Evolutionary conservation across 2,329 filamentous ascomycete genomes (phyloP).

Genomic region (Penicillium sp.): DNA sequence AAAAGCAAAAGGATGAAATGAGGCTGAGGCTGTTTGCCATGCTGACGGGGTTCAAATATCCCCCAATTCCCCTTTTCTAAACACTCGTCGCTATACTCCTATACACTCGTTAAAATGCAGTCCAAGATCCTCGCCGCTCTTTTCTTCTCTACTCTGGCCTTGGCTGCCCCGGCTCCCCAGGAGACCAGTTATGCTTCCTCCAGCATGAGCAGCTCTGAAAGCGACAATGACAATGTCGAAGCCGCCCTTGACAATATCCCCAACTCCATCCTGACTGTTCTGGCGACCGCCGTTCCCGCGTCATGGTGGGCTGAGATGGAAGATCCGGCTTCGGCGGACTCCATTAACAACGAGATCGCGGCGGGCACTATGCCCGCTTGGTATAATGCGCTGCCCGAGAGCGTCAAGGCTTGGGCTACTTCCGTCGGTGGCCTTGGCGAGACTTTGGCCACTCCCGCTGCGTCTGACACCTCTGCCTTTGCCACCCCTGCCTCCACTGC

Average conservation of each 20-base stretch:
- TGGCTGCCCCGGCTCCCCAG: conserved; percentile 16
- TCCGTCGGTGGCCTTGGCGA: neutral
- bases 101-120: conserved; percentile 19
- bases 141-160: conserved; percentile 20
- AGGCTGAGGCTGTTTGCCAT: neutral
- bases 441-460: conserved; percentile 1
- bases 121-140: conserved; percentile 22
- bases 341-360: conserved; percentile 16
- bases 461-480: neutral
- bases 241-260: conserved; percentile 5
- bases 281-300: conserved; percentile 26
- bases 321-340: conserved; percentile 10
- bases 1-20: neutral
- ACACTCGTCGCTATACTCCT: neutral
- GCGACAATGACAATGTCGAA: neutral
- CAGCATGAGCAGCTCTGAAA: neutral
- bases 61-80: neutral
- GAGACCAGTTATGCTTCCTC: conserved; percentile 2
- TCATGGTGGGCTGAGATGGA: conserved; percentile 17
- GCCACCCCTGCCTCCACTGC: neutral
- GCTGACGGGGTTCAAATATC: neutral
- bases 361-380: conserved; percentile 24
- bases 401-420: conserved; percentile 24
- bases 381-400: conserved; percentile 24
- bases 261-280: conserved; percentile 20